These are phyloP conservation scores for Apophysomyces sp. DNA, from an alignment of 371 early-diverging fungal genomes.

Conservation along the genomic window DNA sequence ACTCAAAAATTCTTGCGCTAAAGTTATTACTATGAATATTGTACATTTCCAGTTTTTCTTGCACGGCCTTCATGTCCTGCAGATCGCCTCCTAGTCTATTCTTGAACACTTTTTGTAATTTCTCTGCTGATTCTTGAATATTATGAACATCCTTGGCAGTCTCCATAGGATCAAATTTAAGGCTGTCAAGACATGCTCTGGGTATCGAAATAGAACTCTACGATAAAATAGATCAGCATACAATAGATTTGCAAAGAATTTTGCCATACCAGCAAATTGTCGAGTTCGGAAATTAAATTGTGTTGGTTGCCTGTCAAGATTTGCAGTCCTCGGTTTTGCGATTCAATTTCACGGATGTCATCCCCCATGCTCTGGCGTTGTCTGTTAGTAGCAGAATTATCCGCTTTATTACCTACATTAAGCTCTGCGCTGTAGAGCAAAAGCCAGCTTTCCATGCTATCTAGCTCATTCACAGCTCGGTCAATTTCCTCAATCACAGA, in stretches of 20 bases:
- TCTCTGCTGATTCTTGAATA: conserved; percentile 78
- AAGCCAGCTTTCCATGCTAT: conserved; percentile 85
- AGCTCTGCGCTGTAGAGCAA: conserved; percentile 83
- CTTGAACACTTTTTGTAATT: conserved; percentile 77
- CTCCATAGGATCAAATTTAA: conserved; percentile 85
- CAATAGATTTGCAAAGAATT: neutral
- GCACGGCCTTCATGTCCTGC: conserved; percentile 73
- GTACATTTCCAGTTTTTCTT: conserved; percentile 78
- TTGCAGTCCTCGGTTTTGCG: conserved; percentile 89
- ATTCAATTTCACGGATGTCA: conserved; percentile 93
- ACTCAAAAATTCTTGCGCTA: conserved; percentile 74
- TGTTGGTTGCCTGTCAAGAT: conserved; percentile 86
- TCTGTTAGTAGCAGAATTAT: neutral
- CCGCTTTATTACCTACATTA: conserved; percentile 56
- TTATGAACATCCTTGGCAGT: conserved; percentile 71
- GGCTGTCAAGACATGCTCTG: conserved; percentile 44
- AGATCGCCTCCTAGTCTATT: conserved; percentile 71
- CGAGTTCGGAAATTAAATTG: conserved; percentile 77
- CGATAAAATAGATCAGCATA: neutral
- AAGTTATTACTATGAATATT: conserved; percentile 79
- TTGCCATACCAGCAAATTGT: conserved; percentile 66
- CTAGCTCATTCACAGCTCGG: conserved; percentile 73
- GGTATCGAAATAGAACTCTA: conserved; percentile 44
- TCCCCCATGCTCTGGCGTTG: conserved; percentile 81
- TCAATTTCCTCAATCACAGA: conserved; percentile 82